Evolutionary conservation across 495 filamentous ascomycete genomes (phyloP).

Genomic region (Umbilicaria muhlenbergii): DNA sequence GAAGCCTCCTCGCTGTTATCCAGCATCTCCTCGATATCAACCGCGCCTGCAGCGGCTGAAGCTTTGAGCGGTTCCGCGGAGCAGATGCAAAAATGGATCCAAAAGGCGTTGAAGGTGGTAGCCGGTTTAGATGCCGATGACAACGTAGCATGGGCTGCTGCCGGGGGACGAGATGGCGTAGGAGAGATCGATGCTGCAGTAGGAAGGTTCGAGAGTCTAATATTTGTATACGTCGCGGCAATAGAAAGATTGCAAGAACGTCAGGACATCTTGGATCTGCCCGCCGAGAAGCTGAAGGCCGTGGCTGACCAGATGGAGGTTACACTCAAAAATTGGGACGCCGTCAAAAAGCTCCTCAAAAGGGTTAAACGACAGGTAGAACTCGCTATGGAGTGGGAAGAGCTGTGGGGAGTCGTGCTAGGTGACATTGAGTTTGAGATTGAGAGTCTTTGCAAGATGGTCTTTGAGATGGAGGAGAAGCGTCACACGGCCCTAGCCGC

Average conservation of each 20-base stretch:
- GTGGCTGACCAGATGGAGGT: slow-evolving; percentile 77
- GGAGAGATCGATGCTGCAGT: slow-evolving; percentile 83
- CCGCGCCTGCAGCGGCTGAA: slow-evolving; percentile 58
- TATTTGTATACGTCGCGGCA: slow-evolving; percentile 76
- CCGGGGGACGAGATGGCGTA: slow-evolving; percentile 75
- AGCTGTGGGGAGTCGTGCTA: slow-evolving; percentile 84
- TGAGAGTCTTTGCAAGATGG: slow-evolving; percentile 61
- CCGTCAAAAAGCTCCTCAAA: slow-evolving; percentile 57
- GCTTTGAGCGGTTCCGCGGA: slow-evolving; percentile 69
- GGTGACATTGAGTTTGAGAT: slow-evolving; percentile 88
- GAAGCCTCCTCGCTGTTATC: slow-evolving; percentile 65
- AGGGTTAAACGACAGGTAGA: slow-evolving; percentile 81
- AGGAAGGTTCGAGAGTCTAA: slow-evolving; percentile 65
- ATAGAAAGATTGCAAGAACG: slow-evolving; percentile 79
- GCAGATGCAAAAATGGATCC: slow-evolving; percentile 84
- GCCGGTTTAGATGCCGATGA: slow-evolving; percentile 79
- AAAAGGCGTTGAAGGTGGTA: slow-evolving; percentile 75
- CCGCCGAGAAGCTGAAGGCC: slow-evolving; percentile 45
- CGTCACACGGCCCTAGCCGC: slow-evolving; percentile 57
- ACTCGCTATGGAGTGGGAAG: slow-evolving; percentile 96
- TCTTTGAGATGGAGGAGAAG: slow-evolving; percentile 95
- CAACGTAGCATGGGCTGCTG: slow-evolving; percentile 94
- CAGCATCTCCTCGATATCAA: slow-evolving; percentile 69
- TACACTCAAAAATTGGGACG: slow-evolving; percentile 70
- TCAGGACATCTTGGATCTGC: slow-evolving; percentile 56